A percentile compares a stretch with the other conserved stretches of the same genome.
Evolutionary conservation across 2,329 filamentous ascomycete genomes (phyloP).

Genomic region (Nannizzia gypsea): DNA sequence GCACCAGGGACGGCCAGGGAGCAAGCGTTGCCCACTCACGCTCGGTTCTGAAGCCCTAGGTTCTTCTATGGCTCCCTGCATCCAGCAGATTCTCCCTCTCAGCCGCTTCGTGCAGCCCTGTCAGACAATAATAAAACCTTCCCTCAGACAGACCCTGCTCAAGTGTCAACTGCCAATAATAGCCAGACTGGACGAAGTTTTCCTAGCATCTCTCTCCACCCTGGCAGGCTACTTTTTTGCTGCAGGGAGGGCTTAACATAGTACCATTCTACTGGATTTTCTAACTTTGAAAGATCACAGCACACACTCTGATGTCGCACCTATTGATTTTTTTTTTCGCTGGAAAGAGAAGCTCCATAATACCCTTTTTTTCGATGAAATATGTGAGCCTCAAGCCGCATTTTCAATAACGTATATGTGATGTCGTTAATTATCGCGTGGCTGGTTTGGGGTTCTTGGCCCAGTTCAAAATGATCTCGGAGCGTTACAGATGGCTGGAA

Average conservation of each 20-base stretch:
- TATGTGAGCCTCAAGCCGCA: neutral
- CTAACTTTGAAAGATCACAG: too few relatives aligned
- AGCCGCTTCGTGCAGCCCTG: slow-evolving; percentile 1
- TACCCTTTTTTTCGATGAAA: neutral
- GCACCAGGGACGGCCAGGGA: neutral
- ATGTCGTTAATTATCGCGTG: neutral
- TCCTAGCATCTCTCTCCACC: neutral
- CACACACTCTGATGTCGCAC: too few relatives aligned
- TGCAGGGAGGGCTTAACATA: neutral
- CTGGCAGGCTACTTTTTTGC: neutral
- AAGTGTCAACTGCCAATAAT: neutral
- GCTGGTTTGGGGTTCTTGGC: neutral
- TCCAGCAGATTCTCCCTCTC: neutral
- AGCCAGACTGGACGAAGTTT: neutral
- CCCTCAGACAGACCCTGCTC: neutral
- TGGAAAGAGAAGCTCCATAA: neutral
- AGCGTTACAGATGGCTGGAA: neutral
- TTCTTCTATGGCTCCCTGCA: neutral
- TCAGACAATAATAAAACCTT: neutral
- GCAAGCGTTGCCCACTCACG: neutral
- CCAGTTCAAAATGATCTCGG: slow-evolving; percentile 1
- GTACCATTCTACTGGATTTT: neutral
- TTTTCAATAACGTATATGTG: neutral
- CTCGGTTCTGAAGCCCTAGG: neutral
- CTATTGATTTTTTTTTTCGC: too few relatives aligned